Evolutionary conservation across 495 filamentous ascomycete genomes (phyloP).

Genomic region (Talaromyces nanjingensis): DNA sequence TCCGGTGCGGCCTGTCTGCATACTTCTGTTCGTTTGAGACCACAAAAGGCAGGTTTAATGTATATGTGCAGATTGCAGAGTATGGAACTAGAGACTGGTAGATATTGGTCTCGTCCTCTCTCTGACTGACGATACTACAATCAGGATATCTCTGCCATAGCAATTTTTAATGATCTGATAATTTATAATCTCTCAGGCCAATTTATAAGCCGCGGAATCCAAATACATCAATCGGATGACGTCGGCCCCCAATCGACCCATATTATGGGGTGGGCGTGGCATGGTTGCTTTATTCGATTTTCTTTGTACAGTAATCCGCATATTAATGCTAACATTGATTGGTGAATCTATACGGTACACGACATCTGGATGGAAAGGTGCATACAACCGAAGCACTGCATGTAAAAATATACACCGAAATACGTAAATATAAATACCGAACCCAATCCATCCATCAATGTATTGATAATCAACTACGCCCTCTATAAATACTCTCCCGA

Average conservation of each 20-base stretch:
- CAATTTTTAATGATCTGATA: neutral
- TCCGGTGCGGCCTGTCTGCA: neutral
- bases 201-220: neutral
- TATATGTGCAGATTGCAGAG: neutral
- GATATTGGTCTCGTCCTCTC: neutral
- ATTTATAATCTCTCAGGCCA: neutral
- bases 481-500: neutral
- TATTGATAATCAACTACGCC: neutral
- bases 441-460: neutral
- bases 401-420: no score
- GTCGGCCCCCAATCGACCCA: neutral
- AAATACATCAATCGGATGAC: neutral
- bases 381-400: no score
- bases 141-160: neutral
- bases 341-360: neutral
- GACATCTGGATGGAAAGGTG: neutral
- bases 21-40: neutral
- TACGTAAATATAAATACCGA: neutral
- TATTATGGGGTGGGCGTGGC: neutral
- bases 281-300: neutral
- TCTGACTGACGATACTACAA: neutral
- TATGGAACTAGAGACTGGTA: neutral
- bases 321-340: neutral
- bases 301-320: neutral
- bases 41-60: neutral